Base-by-base conservation (phyloP, 2,329 filamentous ascomycete genomes). In the Monosporascus cannonballus region DNA sequence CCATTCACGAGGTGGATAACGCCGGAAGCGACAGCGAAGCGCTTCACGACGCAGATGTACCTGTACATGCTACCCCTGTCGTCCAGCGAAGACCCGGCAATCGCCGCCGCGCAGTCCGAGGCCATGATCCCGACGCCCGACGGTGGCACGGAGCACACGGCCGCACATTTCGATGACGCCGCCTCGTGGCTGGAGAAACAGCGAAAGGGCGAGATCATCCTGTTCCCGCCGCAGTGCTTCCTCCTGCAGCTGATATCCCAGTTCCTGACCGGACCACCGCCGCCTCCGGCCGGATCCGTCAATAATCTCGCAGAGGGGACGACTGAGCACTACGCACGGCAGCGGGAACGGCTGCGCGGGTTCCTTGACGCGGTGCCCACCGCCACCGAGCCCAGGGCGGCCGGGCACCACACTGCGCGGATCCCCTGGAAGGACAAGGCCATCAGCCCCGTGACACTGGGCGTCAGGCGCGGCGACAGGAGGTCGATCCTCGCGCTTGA, bases 31-130 rank as follows among this genome's bases (percentile, higher is more conserved):
- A 74, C 86, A 1, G 80, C 84, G 0, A 90, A 86, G 61, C 81
- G 94, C 46, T 99, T 95, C 72, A 90, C 89, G 0, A 96, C 93
- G 1, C 92, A 96, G 67, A 97, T 97, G 93, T 99, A 97, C 71
- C 69, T 97, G 11, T 96, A 96, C 71, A 86, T 95, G 69, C 78
- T 96, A 3, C 91, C 91, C 0, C 71, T 85, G 1, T 59, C 62
- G 8, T 54, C 56, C 3, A 49, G 49, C 27, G 24, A 54, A 15
- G 63, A 66, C 48, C 53, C 61, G 1, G 56, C 60, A 7, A 70
- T 64, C 55, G 71, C 57, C 57, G 68, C 47, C 59, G 74, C 59
- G 66, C 74, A 61, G 64, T 72, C 60, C 57, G 79, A 79, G 64
- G 83, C 78, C 58, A 75, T 80, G 61, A 77, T 90, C 47, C 86